Evolutionary conservation across 78 protist species (phyloP).

Genomic region (Fonticula alba): DNA sequence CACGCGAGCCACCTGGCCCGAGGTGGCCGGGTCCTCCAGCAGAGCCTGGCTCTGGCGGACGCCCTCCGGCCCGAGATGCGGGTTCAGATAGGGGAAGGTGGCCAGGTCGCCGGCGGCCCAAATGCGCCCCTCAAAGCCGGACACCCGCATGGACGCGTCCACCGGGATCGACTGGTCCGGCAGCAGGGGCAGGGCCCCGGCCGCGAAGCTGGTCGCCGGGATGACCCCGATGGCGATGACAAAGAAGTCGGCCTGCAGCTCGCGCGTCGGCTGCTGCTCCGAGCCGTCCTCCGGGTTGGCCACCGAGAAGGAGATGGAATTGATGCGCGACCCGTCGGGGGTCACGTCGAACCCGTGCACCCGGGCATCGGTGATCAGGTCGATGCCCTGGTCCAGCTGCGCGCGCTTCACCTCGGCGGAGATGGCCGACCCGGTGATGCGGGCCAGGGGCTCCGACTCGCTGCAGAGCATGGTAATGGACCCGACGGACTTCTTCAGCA

Average conservation of each 20-base stretch:
- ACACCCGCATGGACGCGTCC: background rate
- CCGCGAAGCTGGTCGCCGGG: slow-evolving; percentile 1
- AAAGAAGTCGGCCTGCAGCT: slow-evolving; percentile 2
- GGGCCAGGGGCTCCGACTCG: background rate
- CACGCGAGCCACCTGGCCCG: background rate
- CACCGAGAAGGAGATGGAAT: too few species aligned
- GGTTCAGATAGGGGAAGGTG: slow-evolving; percentile 2
- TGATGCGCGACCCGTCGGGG: too few species aligned
- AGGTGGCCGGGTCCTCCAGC: background rate
- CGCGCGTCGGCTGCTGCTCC: background rate
- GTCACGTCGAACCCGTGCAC: slow-evolving; percentile 3
- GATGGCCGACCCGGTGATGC: slow-evolving; percentile 1
- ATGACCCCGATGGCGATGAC: slow-evolving; percentile 7
- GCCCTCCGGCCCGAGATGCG: background rate
- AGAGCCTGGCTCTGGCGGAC: background rate
- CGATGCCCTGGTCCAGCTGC: slow-evolving; percentile 4
- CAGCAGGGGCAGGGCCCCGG: background rate
- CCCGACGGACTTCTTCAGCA: background rate
- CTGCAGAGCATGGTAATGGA: background rate
- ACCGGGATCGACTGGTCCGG: slow-evolving; percentile 1
- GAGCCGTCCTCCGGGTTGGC: background rate
- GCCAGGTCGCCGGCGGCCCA: slow-evolving; percentile 2
- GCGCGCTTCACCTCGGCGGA: background rate
- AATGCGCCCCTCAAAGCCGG: background rate
- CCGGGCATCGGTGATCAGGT: background rate